phyloP scores from a whole-genome alignment of 2,329 filamentous ascomycete species.

The Colletotrichum tamarilloi region DNA sequence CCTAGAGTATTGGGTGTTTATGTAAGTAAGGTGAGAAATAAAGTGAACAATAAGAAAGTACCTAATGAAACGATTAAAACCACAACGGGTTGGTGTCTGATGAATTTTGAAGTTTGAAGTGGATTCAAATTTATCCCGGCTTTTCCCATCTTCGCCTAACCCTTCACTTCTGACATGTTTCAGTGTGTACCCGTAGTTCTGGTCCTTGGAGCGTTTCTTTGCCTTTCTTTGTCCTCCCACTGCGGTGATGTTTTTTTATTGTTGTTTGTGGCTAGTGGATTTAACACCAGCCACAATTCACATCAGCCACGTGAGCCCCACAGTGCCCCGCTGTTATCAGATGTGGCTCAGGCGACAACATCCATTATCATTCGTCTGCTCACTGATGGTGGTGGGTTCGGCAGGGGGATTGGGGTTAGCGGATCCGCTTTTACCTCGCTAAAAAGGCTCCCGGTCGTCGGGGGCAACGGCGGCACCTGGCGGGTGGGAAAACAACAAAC shows the following conservation, averaged over 20 bases:
- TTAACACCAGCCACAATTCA: neutral
- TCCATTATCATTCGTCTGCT: neutral
- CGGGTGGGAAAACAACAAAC: conserved; percentile 36
- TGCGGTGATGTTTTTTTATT: neutral
- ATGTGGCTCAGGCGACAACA: neutral
- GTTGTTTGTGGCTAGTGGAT: conserved; percentile 26
- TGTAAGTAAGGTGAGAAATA: neutral
- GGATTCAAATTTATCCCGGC: neutral
- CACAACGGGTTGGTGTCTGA: neutral
- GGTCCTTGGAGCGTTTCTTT: neutral
- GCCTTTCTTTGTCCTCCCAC: neutral
- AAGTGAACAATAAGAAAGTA: neutral
- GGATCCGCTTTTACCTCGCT: conserved; percentile 21
- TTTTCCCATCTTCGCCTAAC: neutral
- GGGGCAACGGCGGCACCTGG: conserved; percentile 29
- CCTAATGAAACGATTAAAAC: neutral
- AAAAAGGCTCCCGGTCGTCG: conserved; percentile 35
- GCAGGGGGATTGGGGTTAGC: neutral
- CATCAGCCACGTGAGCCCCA: neutral
- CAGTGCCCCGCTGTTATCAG: too few relatives aligned
- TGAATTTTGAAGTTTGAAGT: neutral
- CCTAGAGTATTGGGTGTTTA: neutral
- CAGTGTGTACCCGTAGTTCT: neutral
- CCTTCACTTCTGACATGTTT: neutral
- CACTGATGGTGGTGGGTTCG: too few relatives aligned